These are phyloP conservation scores for Botryobasidium botryosum DNA, from an alignment of 768 basidiomycete species.

Conservation along the genomic window DNA sequence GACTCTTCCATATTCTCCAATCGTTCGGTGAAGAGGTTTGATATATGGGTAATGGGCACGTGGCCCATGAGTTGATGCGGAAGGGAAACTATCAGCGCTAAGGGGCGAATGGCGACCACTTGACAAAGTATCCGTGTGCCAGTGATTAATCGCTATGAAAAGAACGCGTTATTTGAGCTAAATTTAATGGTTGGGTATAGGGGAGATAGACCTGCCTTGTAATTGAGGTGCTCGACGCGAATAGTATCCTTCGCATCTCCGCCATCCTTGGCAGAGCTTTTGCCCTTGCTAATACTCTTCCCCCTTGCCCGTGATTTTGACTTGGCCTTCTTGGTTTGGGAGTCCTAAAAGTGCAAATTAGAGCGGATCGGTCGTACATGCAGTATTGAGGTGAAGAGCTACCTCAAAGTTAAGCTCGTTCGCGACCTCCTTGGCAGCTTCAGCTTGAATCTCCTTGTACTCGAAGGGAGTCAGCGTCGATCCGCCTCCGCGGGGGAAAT, in stretches of 20 bases:
- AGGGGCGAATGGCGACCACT: slow-evolving; percentile 69
- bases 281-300: slow-evolving; percentile 18
- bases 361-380: not conserved
- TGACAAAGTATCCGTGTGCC: slow-evolving; percentile 86
- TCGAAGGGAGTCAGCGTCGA: slow-evolving; percentile 77
- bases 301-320: slow-evolving; percentile 23
- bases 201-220: slow-evolving; percentile 42
- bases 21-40: slow-evolving; percentile 52
- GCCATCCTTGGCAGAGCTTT: slow-evolving; percentile 20
- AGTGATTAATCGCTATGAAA: slow-evolving; percentile 44
- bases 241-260: slow-evolving; percentile 29
- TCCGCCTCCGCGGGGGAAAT: slow-evolving; percentile 93
- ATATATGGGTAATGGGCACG: slow-evolving; percentile 86
- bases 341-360: slow-evolving; percentile 21
- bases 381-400: slow-evolving; percentile 13
- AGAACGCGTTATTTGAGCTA: slow-evolving; percentile 1
- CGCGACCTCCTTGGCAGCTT: slow-evolving; percentile 72
- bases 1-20: slow-evolving; percentile 43
- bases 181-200: not conserved
- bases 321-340: slow-evolving; percentile 17
- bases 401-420: slow-evolving; percentile 57
- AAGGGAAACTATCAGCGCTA: slow-evolving; percentile 83
- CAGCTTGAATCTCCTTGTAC: slow-evolving; percentile 68
- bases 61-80: slow-evolving; percentile 90
- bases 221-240: slow-evolving; percentile 83